These are phyloP conservation scores for Buddleja alternifolia DNA, from an alignment of 257 asterid genomes.

Conservation along the genomic window DNA sequence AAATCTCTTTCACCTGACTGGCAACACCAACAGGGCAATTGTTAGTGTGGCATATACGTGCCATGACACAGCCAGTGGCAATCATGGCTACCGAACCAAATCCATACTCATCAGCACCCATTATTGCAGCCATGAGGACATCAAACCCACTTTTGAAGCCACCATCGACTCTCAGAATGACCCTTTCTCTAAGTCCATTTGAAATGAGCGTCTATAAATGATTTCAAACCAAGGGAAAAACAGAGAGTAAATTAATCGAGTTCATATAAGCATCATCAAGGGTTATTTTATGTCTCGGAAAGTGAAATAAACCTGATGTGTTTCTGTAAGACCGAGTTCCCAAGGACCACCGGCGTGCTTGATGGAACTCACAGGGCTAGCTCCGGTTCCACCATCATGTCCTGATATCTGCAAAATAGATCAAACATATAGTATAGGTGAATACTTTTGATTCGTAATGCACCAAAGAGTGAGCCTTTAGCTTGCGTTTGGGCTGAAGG, in stretches of 20 bases:
- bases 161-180: constrained; percentile 96
- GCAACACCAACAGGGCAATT: constrained; percentile 99
- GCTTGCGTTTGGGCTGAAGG: too few species aligned
- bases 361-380: constrained; percentile 98
- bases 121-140: constrained; percentile 91
- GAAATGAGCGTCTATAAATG: constrained; percentile 73
- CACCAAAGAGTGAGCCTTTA: too few species aligned
- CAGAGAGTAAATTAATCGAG: constrained; percentile 13
- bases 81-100: constrained; percentile 99
- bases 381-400: constrained; percentile 99
- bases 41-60: constrained; percentile 98
- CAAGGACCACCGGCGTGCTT: constrained; percentile 99
- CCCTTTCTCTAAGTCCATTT: constrained; percentile 98
- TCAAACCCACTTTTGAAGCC: constrained; percentile 98
- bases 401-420: constrained; percentile 79
- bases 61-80: constrained; percentile 99
- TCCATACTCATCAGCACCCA: constrained; percentile 99
- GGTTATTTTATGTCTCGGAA: not conserved
- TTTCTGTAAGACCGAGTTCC: constrained; percentile 99
- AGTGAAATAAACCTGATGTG: constrained; percentile 75
- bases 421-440: constrained; percentile 24
- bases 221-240: constrained; percentile 20
- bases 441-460: constrained; percentile 12
- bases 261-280: constrained; percentile 1
- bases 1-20: constrained; percentile 74